Percentiles rank a stretch among this genome's conserved stretches.
Conservation (phyloP, 371 early-diverging fungal genomes). For the Quaeritorhiza haematococci region DNA sequence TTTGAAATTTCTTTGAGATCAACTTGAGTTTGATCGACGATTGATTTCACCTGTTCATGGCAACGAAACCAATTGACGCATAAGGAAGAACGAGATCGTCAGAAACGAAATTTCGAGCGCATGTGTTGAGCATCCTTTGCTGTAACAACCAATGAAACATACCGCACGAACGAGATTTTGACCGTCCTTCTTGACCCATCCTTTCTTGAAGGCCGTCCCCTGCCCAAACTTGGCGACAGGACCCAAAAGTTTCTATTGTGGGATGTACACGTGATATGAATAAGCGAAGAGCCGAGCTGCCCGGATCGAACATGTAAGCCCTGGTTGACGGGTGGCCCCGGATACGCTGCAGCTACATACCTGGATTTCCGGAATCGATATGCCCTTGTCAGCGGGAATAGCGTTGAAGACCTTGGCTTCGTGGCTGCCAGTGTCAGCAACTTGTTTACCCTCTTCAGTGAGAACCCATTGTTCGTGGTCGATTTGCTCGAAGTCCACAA, state of each 20-base stretch:
- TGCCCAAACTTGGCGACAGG: neutral
- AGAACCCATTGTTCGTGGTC: neutral
- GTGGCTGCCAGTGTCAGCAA: conserved; percentile 84
- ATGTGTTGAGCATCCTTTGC: conserved; percentile 9
- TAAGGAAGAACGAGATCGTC: neutral
- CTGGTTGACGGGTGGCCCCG: too few species aligned
- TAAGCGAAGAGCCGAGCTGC: too few species aligned
- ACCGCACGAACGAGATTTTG: conserved; percentile 44
- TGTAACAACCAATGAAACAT: conserved; percentile 18
- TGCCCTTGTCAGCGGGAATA: neutral
- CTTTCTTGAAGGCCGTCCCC: neutral
- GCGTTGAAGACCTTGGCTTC: conserved; percentile 85
- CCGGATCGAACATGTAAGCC: too few species aligned
- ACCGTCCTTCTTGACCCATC: neutral
- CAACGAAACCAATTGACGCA: neutral
- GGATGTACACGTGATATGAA: too few species aligned
- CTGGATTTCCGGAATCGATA: neutral
- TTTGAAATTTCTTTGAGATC: conserved; percentile 66
- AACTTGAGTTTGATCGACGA: conserved; percentile 78
- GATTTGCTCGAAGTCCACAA: neutral
- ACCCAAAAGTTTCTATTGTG: too few species aligned
- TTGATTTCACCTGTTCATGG: conserved; percentile 49
- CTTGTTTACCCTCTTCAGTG: conserved; percentile 25
- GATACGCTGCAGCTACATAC: too few species aligned
- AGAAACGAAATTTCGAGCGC: neutral